These are phyloP conservation scores for Penicillium malachiteum DNA, from an alignment of 495 filamentous ascomycete genomes.

Conservation along the genomic window DNA sequence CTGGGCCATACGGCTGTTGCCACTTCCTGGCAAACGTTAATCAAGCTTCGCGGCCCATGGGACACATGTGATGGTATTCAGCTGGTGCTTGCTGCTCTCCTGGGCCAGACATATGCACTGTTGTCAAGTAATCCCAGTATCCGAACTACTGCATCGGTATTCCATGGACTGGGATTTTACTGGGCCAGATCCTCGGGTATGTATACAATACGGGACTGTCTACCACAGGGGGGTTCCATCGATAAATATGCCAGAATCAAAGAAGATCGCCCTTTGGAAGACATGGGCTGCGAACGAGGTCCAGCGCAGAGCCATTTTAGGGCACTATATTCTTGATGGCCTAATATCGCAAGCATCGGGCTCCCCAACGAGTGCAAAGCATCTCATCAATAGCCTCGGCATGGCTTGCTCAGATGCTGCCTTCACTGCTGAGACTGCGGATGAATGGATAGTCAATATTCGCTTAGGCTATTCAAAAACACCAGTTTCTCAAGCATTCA, in stretches of 20 bases:
- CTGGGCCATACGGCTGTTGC: constrained; percentile 20
- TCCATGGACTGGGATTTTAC: constrained; percentile 19
- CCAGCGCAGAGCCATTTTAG: constrained; percentile 14
- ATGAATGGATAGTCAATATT: constrained; percentile 17
- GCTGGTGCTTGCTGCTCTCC: constrained; percentile 16
- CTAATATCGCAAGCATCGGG: constrained; percentile 22
- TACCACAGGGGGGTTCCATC: not conserved
- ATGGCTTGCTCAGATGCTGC: constrained; percentile 15
- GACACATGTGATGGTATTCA: constrained; percentile 22
- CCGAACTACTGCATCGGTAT: constrained; percentile 15
- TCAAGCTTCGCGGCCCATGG: constrained; percentile 10
- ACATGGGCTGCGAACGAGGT: constrained; percentile 14
- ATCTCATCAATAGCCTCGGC: constrained; percentile 16
- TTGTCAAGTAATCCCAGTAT: constrained; percentile 14
- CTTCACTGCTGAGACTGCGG: constrained; percentile 14
- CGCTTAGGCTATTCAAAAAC: not conserved
- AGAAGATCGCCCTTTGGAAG: constrained; percentile 8
- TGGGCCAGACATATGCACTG: constrained; percentile 18
- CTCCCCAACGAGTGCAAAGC: constrained; percentile 15
- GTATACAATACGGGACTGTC: constrained; percentile 8
- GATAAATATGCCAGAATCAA: not conserved
- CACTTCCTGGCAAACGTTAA: constrained; percentile 18
- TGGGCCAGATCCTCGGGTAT: constrained; percentile 21
- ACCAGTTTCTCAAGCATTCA: constrained; percentile 3
- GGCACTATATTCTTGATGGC: constrained; percentile 20